These are phyloP conservation scores for Collybia mongolica DNA, from an alignment of 768 basidiomycete genomes.

Conservation along the genomic window DNA sequence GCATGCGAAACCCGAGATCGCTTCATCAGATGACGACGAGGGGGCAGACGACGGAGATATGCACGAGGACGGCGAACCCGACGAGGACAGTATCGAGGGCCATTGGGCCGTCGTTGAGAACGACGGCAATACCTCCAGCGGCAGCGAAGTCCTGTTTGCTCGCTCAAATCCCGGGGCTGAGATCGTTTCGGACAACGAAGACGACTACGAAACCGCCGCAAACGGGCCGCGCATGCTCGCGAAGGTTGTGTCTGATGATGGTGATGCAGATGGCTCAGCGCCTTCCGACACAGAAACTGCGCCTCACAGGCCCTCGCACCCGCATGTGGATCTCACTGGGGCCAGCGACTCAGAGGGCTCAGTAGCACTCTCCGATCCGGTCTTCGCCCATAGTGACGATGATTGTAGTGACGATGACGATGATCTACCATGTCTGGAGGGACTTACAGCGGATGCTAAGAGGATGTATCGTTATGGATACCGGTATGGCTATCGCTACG, in stretches of 20 bases:
- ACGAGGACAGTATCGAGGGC: background rate
- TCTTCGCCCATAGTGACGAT: background rate
- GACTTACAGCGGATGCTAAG: background rate
- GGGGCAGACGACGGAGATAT: constrained; percentile 3
- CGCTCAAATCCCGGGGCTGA: too few relatives aligned
- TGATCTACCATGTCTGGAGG: background rate
- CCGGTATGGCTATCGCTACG: constrained; percentile 20
- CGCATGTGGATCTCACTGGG: background rate
- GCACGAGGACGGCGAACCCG: constrained; percentile 5
- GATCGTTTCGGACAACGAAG: too few relatives aligned
- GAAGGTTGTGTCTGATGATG: background rate
- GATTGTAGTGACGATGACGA: constrained; percentile 1
- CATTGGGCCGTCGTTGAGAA: constrained; percentile 1
- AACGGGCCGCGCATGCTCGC: background rate
- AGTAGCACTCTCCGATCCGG: background rate
- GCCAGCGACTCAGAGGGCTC: background rate
- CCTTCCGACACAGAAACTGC: background rate
- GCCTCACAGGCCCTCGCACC: background rate
- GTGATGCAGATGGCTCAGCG: background rate
- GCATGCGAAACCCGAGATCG: background rate
- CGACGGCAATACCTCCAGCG: too few relatives aligned
- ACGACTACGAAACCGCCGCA: too few relatives aligned
- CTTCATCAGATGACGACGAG: background rate
- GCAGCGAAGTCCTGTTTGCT: too few relatives aligned
- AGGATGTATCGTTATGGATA: constrained; percentile 21